A percentile compares a stretch with the other conserved stretches of the same genome.
These are phyloP conservation scores for Plasmodium knowlesi DNA, from an alignment of 169 alveolate species.

Conservation along the genomic window DNA sequence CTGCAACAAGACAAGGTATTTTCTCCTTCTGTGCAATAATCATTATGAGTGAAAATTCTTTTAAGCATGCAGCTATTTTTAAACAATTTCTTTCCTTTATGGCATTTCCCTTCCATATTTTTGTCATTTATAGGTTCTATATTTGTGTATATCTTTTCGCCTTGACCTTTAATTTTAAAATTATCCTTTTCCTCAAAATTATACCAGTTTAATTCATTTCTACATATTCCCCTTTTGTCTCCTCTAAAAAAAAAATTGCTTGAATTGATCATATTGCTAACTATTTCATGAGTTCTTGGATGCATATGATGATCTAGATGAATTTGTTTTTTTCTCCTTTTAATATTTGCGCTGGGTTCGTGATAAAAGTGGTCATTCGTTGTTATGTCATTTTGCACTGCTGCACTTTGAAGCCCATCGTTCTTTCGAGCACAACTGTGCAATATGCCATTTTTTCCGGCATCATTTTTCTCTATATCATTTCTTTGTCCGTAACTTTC, in stretches of 20 bases:
- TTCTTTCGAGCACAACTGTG: neutral
- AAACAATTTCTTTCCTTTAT: neutral
- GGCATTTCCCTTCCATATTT: neutral
- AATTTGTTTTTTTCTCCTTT: neutral
- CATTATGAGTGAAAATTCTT: neutral
- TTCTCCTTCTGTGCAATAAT: neutral
- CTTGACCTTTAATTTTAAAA: neutral
- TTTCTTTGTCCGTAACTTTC: neutral
- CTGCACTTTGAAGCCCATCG: neutral
- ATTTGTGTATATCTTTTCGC: constrained; percentile 3
- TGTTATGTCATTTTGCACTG: neutral
- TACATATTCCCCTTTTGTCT: constrained; percentile 10
- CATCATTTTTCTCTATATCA: neutral
- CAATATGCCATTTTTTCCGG: neutral
- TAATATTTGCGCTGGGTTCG: neutral
- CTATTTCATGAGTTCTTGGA: neutral
- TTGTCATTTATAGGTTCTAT: constrained; percentile 11
- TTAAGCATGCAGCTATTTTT: neutral
- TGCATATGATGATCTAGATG: neutral
- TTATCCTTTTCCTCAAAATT: constrained; percentile 16
- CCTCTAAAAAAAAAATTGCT: neutral
- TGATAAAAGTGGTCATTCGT: neutral
- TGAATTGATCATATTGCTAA: constrained; percentile 1
- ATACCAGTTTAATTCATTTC: constrained; percentile 6
- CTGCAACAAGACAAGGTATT: neutral